Percentiles rank a stretch among this genome's conserved stretches.
Conservation (phyloP, 2,329 filamentous ascomycete genomes). For the Coleophoma eucalyptorum region DNA sequence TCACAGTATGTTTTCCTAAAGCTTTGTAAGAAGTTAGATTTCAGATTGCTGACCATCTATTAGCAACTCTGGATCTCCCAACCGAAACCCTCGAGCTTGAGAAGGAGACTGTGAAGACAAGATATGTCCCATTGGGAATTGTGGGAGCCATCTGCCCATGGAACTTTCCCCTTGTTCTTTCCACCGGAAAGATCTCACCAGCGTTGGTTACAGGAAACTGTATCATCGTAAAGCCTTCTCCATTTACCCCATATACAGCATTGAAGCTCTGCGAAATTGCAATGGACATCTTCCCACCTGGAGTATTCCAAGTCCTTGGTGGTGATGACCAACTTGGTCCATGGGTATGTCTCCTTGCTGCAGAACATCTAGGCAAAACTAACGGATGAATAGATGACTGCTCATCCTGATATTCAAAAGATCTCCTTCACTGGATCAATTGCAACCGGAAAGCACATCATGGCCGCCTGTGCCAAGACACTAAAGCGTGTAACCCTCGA, state of each 20-base stretch:
- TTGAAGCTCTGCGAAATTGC: constrained; percentile 49
- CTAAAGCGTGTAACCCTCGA: constrained; percentile 37
- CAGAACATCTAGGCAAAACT: neutral
- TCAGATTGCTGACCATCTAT: neutral
- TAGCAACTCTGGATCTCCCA: neutral
- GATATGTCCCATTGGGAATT: constrained; percentile 43
- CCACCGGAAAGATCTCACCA: constrained; percentile 43
- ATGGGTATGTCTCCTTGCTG: too few relatives aligned
- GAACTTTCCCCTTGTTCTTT: constrained; percentile 50
- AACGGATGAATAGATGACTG: constrained; percentile 34
- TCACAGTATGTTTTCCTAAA: neutral
- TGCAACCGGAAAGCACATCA: constrained; percentile 42
- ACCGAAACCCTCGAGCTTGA: neutral
- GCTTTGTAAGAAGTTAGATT: too few relatives aligned
- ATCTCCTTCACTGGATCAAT: constrained; percentile 55
- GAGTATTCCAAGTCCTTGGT: constrained; percentile 40
- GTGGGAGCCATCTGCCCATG: constrained; percentile 54
- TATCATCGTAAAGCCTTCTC: constrained; percentile 54
- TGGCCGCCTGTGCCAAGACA: constrained; percentile 43
- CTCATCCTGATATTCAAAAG: constrained; percentile 48
- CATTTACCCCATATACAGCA: constrained; percentile 46
- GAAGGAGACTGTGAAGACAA: neutral
- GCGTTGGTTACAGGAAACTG: constrained; percentile 47
- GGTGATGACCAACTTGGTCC: constrained; percentile 45
- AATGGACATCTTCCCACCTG: constrained; percentile 43